Percentiles rank a stretch among this genome's conserved stretches.
Conservation (phyloP, 805 yeast species). For the Debaryomyces hansenii region DNA sequence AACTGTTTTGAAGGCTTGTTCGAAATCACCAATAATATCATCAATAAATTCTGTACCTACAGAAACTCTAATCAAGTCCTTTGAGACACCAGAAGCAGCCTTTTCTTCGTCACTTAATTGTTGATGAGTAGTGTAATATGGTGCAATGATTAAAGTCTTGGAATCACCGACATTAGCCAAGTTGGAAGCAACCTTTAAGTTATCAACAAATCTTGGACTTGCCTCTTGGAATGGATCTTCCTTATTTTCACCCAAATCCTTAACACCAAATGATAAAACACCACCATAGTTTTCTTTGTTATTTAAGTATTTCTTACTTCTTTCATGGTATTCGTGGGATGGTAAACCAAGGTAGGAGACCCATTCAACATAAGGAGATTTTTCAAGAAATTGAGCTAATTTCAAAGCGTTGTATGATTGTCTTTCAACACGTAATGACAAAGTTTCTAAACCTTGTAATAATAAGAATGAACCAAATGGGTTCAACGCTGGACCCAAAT, state of each 20-base stretch:
- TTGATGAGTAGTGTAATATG: conserved; percentile 94
- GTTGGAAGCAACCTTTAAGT: conserved; percentile 81
- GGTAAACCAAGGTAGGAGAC: conserved; percentile 91
- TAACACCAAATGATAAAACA: conserved; percentile 86
- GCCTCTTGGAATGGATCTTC: conserved; percentile 69
- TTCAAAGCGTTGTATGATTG: conserved; percentile 80
- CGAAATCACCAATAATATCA: conserved; percentile 86
- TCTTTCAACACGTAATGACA: conserved; percentile 91
- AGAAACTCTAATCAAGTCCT: conserved; percentile 83
- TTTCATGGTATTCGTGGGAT: conserved; percentile 73
- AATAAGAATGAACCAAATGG: conserved; percentile 88
- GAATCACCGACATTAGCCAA: conserved; percentile 97
- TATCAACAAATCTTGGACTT: conserved; percentile 83
- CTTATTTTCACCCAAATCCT: conserved; percentile 48
- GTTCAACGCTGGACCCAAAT: conserved; percentile 83
- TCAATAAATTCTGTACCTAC: conserved; percentile 91
- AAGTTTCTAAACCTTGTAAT: conserved; percentile 90
- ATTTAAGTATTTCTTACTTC: conserved; percentile 77
- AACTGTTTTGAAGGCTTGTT: conserved; percentile 74
- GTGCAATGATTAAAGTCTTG: conserved; percentile 93
- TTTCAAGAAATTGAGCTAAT: conserved; percentile 75
- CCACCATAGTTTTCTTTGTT: conserved; percentile 68
- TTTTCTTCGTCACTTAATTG: conserved; percentile 85
- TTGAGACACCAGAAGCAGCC: conserved; percentile 79
- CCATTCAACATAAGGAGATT: conserved; percentile 74